Conservation (phyloP, 1,284 basidiomycete species). For the Coniferiporia weirii region DNA sequence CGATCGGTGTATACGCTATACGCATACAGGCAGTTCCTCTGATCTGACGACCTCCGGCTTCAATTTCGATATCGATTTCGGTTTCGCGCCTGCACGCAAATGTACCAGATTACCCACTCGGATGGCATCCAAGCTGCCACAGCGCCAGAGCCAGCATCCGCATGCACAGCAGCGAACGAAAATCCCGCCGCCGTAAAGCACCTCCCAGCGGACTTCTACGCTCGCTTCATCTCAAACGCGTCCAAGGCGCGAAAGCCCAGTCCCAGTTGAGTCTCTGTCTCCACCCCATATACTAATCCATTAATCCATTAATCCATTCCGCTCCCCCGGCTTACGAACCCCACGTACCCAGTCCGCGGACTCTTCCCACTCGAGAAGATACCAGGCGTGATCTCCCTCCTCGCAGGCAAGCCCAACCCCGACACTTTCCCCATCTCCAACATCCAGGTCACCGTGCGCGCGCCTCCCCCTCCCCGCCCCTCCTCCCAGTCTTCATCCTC, state of each 20-base stretch:
- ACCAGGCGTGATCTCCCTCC: constrained; percentile 81
- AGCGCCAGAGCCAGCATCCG: not conserved
- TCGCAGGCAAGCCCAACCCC: constrained; percentile 88
- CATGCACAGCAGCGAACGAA: not conserved
- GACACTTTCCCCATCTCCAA: constrained; percentile 85
- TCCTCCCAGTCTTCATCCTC: no score
- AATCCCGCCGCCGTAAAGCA: constrained; percentile 24
- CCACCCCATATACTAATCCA: constrained; percentile 1
- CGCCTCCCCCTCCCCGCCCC: no score
- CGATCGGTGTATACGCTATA: no score
- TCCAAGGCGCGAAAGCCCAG: constrained; percentile 55
- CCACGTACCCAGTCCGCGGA: constrained; percentile 37
- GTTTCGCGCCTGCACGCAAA: no score
- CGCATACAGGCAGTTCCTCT: no score
- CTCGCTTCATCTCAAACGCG: constrained; percentile 48
- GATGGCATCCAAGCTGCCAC: constrained; percentile 9
- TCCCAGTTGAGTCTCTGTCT: constrained; percentile 43
- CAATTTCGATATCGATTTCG: no score
- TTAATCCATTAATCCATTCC: no score
- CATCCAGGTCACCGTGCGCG: constrained; percentile 53
- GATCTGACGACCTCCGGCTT: no score
- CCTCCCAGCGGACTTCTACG: constrained; percentile 49
- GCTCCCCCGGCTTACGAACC: not conserved
- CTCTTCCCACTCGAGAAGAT: constrained; percentile 73
- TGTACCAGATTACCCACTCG: constrained; percentile 13